Conservation (phyloP, 208 protist genomes). For the Hexamita inflata region DNA sequence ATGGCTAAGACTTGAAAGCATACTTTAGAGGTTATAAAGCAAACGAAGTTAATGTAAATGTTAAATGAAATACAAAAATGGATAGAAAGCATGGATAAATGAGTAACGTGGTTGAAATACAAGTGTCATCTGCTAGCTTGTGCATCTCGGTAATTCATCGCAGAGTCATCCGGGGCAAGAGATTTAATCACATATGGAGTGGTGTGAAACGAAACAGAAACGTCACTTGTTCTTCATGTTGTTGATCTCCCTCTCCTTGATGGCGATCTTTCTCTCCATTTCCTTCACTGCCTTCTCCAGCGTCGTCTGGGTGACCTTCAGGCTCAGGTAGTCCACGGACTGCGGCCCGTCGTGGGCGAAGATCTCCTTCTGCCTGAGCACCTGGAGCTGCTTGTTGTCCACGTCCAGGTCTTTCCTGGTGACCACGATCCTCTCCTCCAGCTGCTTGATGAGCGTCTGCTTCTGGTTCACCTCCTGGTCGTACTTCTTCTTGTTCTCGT, state of each 20-base stretch:
- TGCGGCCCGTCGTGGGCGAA: background rate
- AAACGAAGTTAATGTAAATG: no score
- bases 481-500: conserved; percentile 60
- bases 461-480: conserved; percentile 55
- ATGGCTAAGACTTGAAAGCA: no score
- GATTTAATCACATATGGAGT: no score
- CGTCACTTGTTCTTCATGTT: conserved; percentile 9
- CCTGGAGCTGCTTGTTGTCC: background rate
- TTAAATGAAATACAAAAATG: no score
- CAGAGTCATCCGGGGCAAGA: no score
- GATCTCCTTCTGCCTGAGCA: conserved; percentile 14
- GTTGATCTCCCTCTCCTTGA: background rate
- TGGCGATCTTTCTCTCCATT: background rate
- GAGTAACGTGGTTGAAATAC: no score
- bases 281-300: conserved; percentile 9
- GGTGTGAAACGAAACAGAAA: no score
- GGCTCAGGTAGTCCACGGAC: background rate
- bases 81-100: no score
- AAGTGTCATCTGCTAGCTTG: no score
- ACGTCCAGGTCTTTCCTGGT: background rate
- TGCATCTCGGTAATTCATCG: no score
- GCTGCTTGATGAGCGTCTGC: background rate
- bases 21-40: no score
- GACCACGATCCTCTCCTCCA: background rate
- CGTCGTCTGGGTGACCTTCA: background rate